Base-by-base conservation (phyloP, 305 asterid species). In the Solanum hybrid region DNA sequence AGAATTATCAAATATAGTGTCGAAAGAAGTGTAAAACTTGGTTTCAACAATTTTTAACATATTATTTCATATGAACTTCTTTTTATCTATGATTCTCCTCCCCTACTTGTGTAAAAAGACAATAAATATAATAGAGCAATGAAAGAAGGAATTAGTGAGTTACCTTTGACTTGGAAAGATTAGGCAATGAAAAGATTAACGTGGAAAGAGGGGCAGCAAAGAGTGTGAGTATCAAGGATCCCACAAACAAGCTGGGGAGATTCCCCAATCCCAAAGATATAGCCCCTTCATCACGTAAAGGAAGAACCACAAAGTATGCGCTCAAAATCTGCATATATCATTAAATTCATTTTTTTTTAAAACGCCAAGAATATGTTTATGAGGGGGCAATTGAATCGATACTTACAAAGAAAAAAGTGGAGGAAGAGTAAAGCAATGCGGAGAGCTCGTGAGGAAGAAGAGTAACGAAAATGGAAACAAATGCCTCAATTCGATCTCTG, bases 221-320 rank as follows among this genome's bases (percentile, higher is more conserved):
- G 93, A 97, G 90, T 17, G 99, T 97, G 71, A 97, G 98, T 38
- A 96, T 51, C 93, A 97, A 93, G 3, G 99, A 97, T 85, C 99
- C 99, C 17, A 94, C 90, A 89, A 97, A 97, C 77, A 97, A 96
- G 35, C 94, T 93, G 0, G 99, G 99, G 10, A 97, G 94, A 92
- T 91, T 94, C 88, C 93, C 97, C 79, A 97, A 92, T 78, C 99
- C 99, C 87, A 97, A 90, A 12, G 99, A 97, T 86, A 96, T 95
- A 29, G 99, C 99, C n/a, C 99, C 99, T 93, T 97, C 99, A 91
- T 97, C 99, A 12, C 99, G 96, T 87, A 97, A 94, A 7, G 99
- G 99, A 88, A 97, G 98, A 17, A 97, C 98, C 92, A 96, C 98
- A 89, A 97, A 97, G 90, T 97, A 97, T 16, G 99, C 98, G 92